Evolutionary conservation across 1,284 basidiomycete species (phyloP).

Genomic region (Sporisorium scitamineum): DNA sequence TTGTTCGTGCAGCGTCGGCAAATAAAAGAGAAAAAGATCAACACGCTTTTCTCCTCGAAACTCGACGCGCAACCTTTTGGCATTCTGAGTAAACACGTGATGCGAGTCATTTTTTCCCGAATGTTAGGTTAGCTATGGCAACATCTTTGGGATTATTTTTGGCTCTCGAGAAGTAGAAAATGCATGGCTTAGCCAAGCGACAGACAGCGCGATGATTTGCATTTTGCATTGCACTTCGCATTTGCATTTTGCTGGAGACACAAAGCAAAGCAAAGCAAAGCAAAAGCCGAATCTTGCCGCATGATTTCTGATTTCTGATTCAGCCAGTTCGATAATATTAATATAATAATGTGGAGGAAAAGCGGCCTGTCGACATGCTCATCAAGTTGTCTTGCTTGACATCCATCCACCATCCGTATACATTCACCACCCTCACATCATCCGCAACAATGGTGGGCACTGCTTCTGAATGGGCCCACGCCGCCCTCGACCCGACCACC

Average conservation of each 20-base stretch:
- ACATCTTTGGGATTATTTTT: neutral
- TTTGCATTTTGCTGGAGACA: neutral
- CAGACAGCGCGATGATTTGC: neutral
- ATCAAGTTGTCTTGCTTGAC: too few species aligned
- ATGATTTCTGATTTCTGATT: neutral
- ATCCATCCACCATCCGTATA: neutral
- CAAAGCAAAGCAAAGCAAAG: neutral
- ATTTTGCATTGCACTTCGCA: neutral
- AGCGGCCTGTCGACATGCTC: too few species aligned
- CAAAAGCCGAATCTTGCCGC: neutral
- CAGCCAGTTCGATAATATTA: too few species aligned
- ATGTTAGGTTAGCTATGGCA: slow-evolving; percentile 5
- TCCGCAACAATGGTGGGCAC: slow-evolving; percentile 27
- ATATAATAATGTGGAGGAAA: slow-evolving; percentile 14
- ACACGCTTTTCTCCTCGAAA: slow-evolving; percentile 15
- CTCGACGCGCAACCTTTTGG: slow-evolving; percentile 28
- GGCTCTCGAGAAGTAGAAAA: neutral
- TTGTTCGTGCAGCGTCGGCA: slow-evolving; percentile 9
- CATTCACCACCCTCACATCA: slow-evolving; percentile 10
- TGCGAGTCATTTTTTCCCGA: neutral
- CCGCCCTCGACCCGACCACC: slow-evolving; percentile 43
- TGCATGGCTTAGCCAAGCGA: slow-evolving; percentile 14
- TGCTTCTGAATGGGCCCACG: slow-evolving; percentile 41
- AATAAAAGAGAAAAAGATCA: slow-evolving; percentile 17
- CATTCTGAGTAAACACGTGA: slow-evolving; percentile 32